Evolutionary conservation across 208 protist species (phyloP).

Genomic region (Balamuthia mandrillaris): DNA sequence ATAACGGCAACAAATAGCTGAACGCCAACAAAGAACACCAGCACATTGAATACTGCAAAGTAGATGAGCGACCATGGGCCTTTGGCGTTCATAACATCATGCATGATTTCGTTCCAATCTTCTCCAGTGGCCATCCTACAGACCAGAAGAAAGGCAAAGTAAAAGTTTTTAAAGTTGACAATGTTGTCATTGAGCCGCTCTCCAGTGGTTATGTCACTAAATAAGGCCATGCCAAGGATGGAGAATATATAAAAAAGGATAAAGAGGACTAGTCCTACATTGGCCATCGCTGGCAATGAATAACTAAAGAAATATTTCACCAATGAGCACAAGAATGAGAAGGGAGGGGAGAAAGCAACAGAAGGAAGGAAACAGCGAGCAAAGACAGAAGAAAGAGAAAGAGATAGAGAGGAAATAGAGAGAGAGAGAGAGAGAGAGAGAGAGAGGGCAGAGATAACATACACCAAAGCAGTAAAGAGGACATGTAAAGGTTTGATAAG

Average conservation of each 20-base stretch:
- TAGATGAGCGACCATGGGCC: not conserved
- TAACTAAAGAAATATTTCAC: not conserved
- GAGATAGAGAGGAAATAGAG: too few relatives aligned
- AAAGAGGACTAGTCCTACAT: constrained; percentile 3
- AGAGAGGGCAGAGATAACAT: too few relatives aligned
- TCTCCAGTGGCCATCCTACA: constrained; percentile 23
- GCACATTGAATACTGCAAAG: constrained; percentile 43
- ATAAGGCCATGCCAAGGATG: constrained; percentile 13
- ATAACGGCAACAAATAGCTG: constrained; percentile 36
- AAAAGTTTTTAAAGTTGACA: constrained; percentile 13
- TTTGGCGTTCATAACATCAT: not conserved
- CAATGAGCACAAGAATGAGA: too few relatives aligned
- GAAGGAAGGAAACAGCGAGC: too few relatives aligned
- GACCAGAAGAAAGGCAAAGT: not conserved
- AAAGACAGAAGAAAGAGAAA: too few relatives aligned
- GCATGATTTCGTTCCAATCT: constrained; percentile 39
- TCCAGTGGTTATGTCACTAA: not conserved
- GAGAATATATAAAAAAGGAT: constrained; percentile 46
- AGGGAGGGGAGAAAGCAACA: too few relatives aligned
- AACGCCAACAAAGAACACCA: constrained; percentile 13
- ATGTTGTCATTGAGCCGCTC: not conserved
- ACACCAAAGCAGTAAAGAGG: too few relatives aligned
- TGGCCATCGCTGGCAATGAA: not conserved
- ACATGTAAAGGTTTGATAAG: not conserved
- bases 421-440: too few relatives aligned